Base-by-base conservation (phyloP, 2,329 filamentous ascomycete species). In the Trematosphaeria pertusa region DNA sequence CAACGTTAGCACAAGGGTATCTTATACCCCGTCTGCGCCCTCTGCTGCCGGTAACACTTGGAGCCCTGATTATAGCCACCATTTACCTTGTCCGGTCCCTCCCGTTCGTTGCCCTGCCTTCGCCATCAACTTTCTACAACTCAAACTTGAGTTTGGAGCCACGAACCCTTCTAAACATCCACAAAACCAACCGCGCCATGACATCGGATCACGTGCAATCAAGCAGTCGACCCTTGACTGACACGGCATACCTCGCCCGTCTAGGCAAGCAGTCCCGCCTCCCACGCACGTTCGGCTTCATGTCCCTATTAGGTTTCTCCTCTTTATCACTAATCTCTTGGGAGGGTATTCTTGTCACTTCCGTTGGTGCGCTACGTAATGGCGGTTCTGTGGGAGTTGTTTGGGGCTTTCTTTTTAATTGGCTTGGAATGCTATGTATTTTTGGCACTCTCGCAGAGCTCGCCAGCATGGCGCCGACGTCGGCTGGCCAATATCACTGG, bases 231-330 rank as follows among this genome's bases (percentile, higher is more conserved):
- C n/a, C n/a, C n/a, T n/a, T n/a, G n/a, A n/a, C n/a, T 34, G 31
- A 28, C 24, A 12, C 7, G 8, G 8, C 7, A 3, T 22, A 40
- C 15, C 35, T 49, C 5, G 5, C n/a, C 11, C 32, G 40, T 5
- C 31, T 44, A 3, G 46, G 46, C 20, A 49, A 49, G 28, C 4
- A 20, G 14, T 33, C 46, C 3, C 10, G 34, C 5, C 28, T 49
- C 5, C 32, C 19, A 5, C 46, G 46, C 5, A 41, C 22, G 12
- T 48, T 48, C 28, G 31, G 45, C 4, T 48, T 48, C 34, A 43
- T 48, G 45, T 48, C 45, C 5, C 37, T 43, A 8, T 26, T 48
- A 8, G 45, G 45, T 4, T 43, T 48, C 24, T 43, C 45, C 11
- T 48, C 38, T 22, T 20, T 39, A 18, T 10, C 28, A 3, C n/a